Conservation (phyloP, 129 eudicot genomes). For the Cynara cardunculus region DNA sequence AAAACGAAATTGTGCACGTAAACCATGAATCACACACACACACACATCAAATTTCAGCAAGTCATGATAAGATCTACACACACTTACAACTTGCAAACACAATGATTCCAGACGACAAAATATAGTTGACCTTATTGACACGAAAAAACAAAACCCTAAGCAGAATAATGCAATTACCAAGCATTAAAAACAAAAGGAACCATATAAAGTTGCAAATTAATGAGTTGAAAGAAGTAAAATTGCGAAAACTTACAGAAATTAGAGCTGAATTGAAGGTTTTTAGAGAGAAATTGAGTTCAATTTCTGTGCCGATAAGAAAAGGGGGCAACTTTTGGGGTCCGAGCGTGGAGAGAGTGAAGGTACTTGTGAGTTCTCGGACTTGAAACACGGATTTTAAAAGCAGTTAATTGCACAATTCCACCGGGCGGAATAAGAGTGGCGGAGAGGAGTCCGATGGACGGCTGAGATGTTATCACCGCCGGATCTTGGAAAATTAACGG, state of each 20-base stretch:
- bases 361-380: conserved; percentile 27
- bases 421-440: conserved; percentile 23
- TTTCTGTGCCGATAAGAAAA: conserved; percentile 16
- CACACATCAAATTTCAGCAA: background rate
- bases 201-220: background rate
- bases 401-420: conserved; percentile 19
- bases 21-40: background rate
- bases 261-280: conserved; percentile 25
- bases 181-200: background rate
- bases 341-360: conserved; percentile 12
- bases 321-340: conserved; percentile 5
- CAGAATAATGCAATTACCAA: background rate
- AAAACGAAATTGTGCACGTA: background rate
- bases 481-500: background rate
- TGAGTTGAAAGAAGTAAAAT: conserved; percentile 1
- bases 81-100: background rate
- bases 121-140: conserved; percentile 7
- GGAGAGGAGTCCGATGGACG: conserved; percentile 19
- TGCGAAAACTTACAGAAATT: conserved; percentile 20
- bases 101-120: conserved; percentile 7
- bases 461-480: conserved; percentile 19
- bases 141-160: conserved; percentile 31
- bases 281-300: conserved; percentile 12
- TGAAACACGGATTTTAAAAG: conserved; percentile 30
- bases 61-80: conserved; percentile 16